Evolutionary conservation across 2,329 filamentous ascomycete genomes (phyloP).

Genomic region (Xylariomycetidae sp.): DNA sequence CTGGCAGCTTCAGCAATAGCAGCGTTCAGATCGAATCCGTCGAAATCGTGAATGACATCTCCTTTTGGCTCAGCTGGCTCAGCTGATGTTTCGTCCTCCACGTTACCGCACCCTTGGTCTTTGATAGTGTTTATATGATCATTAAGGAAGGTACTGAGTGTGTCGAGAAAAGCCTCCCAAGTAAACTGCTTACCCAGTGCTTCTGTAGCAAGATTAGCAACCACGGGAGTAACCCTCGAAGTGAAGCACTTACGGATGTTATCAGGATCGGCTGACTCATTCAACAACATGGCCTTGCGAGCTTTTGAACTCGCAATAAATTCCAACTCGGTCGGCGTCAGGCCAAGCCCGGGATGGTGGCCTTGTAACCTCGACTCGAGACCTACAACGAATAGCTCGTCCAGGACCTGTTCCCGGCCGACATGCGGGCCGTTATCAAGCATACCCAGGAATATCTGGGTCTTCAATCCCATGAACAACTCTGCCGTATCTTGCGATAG

Average conservation of each 20-base stretch:
- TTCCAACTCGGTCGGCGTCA: conserved; percentile 20
- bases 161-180: conserved; percentile 29
- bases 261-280: conserved; percentile 19
- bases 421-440: conserved; percentile 23
- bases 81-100: conserved; percentile 14
- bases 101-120: conserved; percentile 18
- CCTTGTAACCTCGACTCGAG: conserved; percentile 21
- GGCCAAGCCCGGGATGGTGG: conserved; percentile 21
- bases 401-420: conserved; percentile 19
- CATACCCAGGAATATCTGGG: conserved; percentile 27
- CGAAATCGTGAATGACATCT: conserved; percentile 13
- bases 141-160: conserved; percentile 26
- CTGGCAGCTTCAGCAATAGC: conserved; percentile 28
- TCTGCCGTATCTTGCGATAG: conserved; percentile 26
- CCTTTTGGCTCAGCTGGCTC: conserved; percentile 17
- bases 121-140: conserved; percentile 27
- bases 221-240: neutral
- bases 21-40: conserved; percentile 26
- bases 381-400: conserved; percentile 24
- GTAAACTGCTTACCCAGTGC: conserved; percentile 26
- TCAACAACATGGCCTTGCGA: conserved; percentile 24
- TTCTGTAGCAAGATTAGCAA: conserved; percentile 15
- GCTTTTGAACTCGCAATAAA: conserved; percentile 22
- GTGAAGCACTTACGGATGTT: conserved; percentile 21
- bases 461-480: conserved; percentile 27